phyloP scores from a whole-genome alignment of 1,284 basidiomycete species.

The Moesziomyces globuligerus region DNA sequence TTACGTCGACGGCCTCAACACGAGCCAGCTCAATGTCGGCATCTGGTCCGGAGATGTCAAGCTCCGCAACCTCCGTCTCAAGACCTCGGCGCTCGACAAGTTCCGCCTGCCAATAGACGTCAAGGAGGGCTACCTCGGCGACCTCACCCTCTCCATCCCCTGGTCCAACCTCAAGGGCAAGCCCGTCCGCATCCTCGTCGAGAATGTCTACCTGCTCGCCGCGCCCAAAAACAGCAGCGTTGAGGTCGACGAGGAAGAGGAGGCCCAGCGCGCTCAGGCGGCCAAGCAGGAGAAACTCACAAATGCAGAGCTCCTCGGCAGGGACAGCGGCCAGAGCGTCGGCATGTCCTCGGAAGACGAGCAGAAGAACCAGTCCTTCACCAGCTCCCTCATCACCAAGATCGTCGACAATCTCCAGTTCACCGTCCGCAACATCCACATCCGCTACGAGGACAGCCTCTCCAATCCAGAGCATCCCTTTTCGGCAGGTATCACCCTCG shows the following conservation, averaged over 20 bases:
- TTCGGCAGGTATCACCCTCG: constrained; percentile 89
- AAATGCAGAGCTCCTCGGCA: constrained; percentile 81
- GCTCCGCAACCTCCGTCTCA: constrained; percentile 80
- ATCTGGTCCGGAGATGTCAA: constrained; percentile 92
- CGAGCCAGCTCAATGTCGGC: constrained; percentile 92
- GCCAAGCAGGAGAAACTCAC: constrained; percentile 88
- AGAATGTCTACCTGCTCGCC: constrained; percentile 95
- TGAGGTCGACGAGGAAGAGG: constrained; percentile 82
- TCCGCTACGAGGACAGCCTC: constrained; percentile 94
- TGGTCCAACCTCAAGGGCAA: constrained; percentile 94
- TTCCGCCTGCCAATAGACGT: constrained; percentile 96
- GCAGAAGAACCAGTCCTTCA: constrained; percentile 81
- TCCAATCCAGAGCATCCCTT: constrained; percentile 98
- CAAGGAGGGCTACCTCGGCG: constrained; percentile 89
- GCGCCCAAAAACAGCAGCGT: constrained; percentile 79
- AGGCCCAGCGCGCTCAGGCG: constrained; percentile 82
- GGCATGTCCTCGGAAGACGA: constrained; percentile 72
- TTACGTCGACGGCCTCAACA: constrained; percentile 96
- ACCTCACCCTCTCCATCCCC: constrained; percentile 89
- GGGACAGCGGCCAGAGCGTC: constrained; percentile 35
- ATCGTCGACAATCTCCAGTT: constrained; percentile 97
- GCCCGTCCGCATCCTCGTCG: constrained; percentile 89
- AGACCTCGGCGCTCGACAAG: constrained; percentile 94
- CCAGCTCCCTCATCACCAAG: constrained; percentile 86
- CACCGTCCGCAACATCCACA: constrained; percentile 74